Base-by-base conservation (phyloP, 371 early-diverging fungal genomes). In the Lichtheimia corymbifera region DNA sequence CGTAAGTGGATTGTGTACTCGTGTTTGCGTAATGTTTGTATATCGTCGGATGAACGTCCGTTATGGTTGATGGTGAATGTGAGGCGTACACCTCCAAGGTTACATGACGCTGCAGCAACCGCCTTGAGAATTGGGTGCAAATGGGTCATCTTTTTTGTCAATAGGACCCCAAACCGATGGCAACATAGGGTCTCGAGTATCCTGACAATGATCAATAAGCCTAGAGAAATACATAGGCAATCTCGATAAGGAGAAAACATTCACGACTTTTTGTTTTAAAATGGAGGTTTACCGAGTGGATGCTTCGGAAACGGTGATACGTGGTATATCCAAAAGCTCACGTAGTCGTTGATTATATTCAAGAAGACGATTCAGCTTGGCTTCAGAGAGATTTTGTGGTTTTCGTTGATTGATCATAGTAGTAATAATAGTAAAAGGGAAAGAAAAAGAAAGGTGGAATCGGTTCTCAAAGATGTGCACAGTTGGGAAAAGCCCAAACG, bases 251-350 rank as follows among this genome's bases (percentile, higher is more conserved):
- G 35, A 11, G 40, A 54, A 22, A n/a, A 43, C 18, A 17, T 49
- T 6, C 14, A 7, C 18, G 20, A 28, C 13, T 6, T 35, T 41
- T 35, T 41, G 13, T 9, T 35, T 20, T 24, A 13, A 53, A 6
- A n/a, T 41, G 4, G n/a, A 14, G 5, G 12, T 53, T 40, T 63
- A 61, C 66, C 57, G 50, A 27, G 51, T 25, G n/a, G 53, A 57
- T 20, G 94, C 94, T 67, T 93, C 92, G 41, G 91, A 90, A 7
- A 93, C 89, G 14, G 89, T 76, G 27, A 91, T 83, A 45, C 95
- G 82, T 9, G 86, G 86, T 58, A 92, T 76, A 60, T 94, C 92
- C 47, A 94, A 83, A 64, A 89, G 91, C 61, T 93, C 91, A 61
- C 79, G 77, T 55, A 94, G 72, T 5, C 90, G 85, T 70, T 76